These are phyloP conservation scores for Phaeolepiota aurea DNA, from an alignment of 768 basidiomycete species.

Conservation along the genomic window DNA sequence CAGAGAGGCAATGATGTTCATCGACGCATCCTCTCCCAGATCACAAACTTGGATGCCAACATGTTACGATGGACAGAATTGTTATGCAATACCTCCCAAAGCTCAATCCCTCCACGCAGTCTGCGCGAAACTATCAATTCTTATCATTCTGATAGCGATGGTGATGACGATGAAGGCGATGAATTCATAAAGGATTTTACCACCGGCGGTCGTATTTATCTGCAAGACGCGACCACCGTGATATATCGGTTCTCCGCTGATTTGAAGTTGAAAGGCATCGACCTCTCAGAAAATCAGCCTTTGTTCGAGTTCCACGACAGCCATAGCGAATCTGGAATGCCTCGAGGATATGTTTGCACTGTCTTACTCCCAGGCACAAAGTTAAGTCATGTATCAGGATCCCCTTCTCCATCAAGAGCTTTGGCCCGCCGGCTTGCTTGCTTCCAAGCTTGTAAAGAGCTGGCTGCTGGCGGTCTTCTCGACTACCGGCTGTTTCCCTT, in stretches of 20 bases:
- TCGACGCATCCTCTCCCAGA: constrained; percentile 38
- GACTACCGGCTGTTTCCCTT: constrained; percentile 40
- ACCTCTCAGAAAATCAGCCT: constrained; percentile 11
- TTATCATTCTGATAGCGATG: constrained; percentile 42
- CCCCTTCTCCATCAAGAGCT: constrained; percentile 32
- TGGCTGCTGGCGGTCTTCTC: constrained; percentile 44
- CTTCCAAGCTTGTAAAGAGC: constrained; percentile 41
- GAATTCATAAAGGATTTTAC: constrained; percentile 51
- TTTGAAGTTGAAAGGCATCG: constrained; percentile 6
- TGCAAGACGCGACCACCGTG: constrained; percentile 47
- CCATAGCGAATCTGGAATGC: constrained; percentile 17
- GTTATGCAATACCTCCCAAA: constrained; percentile 25
- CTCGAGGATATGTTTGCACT: constrained; percentile 24
- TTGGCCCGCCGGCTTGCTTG: constrained; percentile 56
- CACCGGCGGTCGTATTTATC: constrained; percentile 50
- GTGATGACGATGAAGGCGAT: constrained; percentile 26
- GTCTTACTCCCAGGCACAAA: constrained; percentile 37
- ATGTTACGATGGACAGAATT: constrained; percentile 44
- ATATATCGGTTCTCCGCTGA: constrained; percentile 44
- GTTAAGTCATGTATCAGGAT: constrained; percentile 33
- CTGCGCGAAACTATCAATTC: constrained; percentile 29
- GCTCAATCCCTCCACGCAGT: constrained; percentile 36
- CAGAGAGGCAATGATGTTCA: constrained; percentile 51
- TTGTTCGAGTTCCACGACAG: constrained; percentile 33
- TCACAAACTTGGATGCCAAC: constrained; percentile 27